Conservation (phyloP, 768 basidiomycete species). For the Podaxis pistillaris region DNA sequence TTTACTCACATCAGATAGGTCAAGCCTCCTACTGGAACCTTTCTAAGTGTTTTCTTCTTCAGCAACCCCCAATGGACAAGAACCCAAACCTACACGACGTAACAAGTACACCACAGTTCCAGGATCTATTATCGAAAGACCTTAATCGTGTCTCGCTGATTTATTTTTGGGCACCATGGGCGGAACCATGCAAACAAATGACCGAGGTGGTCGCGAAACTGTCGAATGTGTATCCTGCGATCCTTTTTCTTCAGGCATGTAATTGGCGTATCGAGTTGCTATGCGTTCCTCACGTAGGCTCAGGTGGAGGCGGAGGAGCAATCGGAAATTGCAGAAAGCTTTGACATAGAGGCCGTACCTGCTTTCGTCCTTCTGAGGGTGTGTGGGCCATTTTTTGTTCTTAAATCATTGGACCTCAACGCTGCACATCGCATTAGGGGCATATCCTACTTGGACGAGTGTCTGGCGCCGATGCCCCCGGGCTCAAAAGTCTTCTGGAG, state of each 20-base stretch:
- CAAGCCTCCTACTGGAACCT: background rate
- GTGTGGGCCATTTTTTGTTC: constrained; percentile 8
- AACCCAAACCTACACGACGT: constrained; percentile 39
- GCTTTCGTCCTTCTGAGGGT: constrained; percentile 81
- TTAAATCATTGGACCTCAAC: background rate
- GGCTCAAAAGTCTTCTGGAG: constrained; percentile 59
- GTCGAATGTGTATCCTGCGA: constrained; percentile 62
- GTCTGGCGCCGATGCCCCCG: constrained; percentile 73
- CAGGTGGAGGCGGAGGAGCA: constrained; percentile 85
- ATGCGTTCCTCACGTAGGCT: background rate
- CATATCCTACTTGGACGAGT: constrained; percentile 82
- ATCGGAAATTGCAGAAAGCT: constrained; percentile 85
- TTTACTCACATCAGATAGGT: background rate
- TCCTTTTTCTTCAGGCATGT: constrained; percentile 75
- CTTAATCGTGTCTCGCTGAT: constrained; percentile 80
- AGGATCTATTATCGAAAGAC: constrained; percentile 70
- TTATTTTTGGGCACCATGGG: constrained; percentile 95
- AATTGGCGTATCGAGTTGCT: background rate
- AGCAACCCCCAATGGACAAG: constrained; percentile 7
- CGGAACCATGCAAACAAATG: constrained; percentile 88
- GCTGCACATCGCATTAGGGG: constrained; percentile 52
- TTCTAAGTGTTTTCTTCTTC: background rate
- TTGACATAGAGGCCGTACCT: constrained; percentile 89
- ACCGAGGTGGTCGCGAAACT: constrained; percentile 75
- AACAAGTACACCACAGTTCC: constrained; percentile 68